Evolutionary conservation across 495 filamentous ascomycete species (phyloP).

Genomic region (Oidiodendron maius): DNA sequence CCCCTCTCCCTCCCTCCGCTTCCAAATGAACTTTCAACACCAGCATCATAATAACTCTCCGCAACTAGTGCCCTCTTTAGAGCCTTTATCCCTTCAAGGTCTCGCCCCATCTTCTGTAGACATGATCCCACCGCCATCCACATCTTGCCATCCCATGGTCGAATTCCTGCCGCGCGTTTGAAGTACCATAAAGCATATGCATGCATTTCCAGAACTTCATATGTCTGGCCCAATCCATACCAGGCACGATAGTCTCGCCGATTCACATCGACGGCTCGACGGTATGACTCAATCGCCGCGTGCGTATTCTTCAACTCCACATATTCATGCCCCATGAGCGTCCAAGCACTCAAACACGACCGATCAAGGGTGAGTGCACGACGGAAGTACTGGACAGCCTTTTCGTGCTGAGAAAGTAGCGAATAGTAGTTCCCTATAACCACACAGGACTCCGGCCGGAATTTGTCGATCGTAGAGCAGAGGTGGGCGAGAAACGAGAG

Average conservation of each 20-base stretch:
- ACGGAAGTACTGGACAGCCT: constrained; percentile 96
- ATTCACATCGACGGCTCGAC: constrained; percentile 93
- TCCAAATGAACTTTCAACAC: constrained; percentile 28
- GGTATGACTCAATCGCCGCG: constrained; percentile 94
- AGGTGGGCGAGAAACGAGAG: constrained; percentile 88
- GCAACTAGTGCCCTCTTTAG: constrained; percentile 86
- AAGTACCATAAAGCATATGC: constrained; percentile 96
- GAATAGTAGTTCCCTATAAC: constrained; percentile 98
- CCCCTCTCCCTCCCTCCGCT: constrained; percentile 18
- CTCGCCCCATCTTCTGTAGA: constrained; percentile 77
- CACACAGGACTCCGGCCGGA: constrained; percentile 94
- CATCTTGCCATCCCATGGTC: constrained; percentile 95
- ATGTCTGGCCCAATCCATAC: constrained; percentile 96
- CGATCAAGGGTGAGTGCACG: constrained; percentile 93
- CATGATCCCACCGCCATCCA: constrained; percentile 95
- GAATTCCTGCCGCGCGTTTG: constrained; percentile 85
- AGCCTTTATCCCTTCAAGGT: constrained; percentile 84
- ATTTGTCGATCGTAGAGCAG: constrained; percentile 85
- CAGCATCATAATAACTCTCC: constrained; percentile 68
- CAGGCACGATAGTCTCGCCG: constrained; percentile 96
- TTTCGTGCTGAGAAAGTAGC: constrained; percentile 88
- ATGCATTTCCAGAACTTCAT: constrained; percentile 97
- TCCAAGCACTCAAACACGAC: constrained; percentile 91
- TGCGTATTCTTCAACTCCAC: constrained; percentile 99
- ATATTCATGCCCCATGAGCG: constrained; percentile 98